These are phyloP conservation scores for Globisporangium nunn DNA, from an alignment of 352 stramenopile genomes.

Conservation along the genomic window DNA sequence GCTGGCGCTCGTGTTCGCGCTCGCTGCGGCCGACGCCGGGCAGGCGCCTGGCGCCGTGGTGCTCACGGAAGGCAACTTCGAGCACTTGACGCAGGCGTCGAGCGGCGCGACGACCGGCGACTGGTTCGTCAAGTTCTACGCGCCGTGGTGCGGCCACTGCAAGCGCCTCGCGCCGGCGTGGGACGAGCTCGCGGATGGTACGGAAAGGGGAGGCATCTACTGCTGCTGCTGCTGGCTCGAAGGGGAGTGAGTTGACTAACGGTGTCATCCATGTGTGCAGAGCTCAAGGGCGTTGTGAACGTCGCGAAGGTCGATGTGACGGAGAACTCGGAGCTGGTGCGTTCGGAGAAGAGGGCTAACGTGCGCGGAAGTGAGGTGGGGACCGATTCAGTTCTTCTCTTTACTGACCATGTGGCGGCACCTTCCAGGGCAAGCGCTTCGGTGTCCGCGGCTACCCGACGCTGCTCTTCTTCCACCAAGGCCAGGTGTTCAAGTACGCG, in stretches of 20 bases:
- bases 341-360: neutral
- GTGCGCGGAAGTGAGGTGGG: too few species aligned
- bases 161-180: constrained; percentile 56
- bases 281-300: constrained; percentile 83
- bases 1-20: constrained; percentile 15
- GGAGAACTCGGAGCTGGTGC: constrained; percentile 51
- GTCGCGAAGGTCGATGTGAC: constrained; percentile 89
- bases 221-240: too few species aligned
- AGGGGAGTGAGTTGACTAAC: neutral
- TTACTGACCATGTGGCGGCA: neutral
- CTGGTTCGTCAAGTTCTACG: constrained; percentile 86
- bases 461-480: constrained; percentile 69
- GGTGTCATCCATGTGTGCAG: constrained; percentile 11
- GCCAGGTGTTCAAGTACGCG: constrained; percentile 71
- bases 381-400: too few species aligned
- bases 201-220: too few species aligned
- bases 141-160: constrained; percentile 69
- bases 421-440: constrained; percentile 65
- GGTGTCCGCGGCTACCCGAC: constrained; percentile 74
- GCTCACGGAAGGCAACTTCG: constrained; percentile 70
- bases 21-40: neutral
- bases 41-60: constrained; percentile 47
- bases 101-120: constrained; percentile 89
- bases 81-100: constrained; percentile 85
- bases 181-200: constrained; percentile 69